phyloP scores from a whole-genome alignment of 2,329 filamentous ascomycete genomes.

The Cordyceps tenuipes region DNA sequence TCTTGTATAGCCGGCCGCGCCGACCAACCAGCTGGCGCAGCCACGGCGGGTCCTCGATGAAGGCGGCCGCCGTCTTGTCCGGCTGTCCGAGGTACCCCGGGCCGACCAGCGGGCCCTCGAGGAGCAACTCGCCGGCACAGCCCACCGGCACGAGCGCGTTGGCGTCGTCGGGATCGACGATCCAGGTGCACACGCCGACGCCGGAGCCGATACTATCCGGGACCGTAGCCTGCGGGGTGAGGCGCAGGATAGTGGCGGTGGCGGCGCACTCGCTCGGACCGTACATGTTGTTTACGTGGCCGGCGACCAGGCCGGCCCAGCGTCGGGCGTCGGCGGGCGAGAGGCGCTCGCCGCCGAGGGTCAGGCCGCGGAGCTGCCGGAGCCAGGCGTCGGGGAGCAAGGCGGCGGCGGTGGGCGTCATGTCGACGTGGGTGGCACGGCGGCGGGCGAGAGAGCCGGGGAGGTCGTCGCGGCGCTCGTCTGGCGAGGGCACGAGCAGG shows the following conservation, averaged over 20 bases:
- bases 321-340: neutral
- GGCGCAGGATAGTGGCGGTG: neutral
- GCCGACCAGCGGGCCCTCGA: slow-evolving; percentile 15
- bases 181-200: slow-evolving; percentile 1
- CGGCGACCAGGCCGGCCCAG: neutral
- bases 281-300: slow-evolving; percentile 6
- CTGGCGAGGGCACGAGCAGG: slow-evolving; percentile 12
- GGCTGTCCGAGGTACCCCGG: slow-evolving; percentile 13
- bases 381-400: neutral
- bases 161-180: slow-evolving; percentile 7
- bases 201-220: slow-evolving; percentile 10
- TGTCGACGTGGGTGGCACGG: slow-evolving; percentile 6
- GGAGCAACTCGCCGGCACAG: slow-evolving; percentile 14
- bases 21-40: neutral
- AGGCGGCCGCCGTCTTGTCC: slow-evolving; percentile 18
- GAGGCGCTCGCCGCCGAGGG: neutral
- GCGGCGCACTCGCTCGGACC: slow-evolving; percentile 3
- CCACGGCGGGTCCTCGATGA: slow-evolving; percentile 6
- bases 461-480: slow-evolving; percentile 8
- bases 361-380: neutral
- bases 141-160: slow-evolving; percentile 13
- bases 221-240: neutral
- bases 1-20: slow-evolving; percentile 16
- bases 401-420: slow-evolving; percentile 6
- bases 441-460: slow-evolving; percentile 8